Base-by-base conservation (phyloP, 495 filamentous ascomycete species). In the Monascus purpureus region DNA sequence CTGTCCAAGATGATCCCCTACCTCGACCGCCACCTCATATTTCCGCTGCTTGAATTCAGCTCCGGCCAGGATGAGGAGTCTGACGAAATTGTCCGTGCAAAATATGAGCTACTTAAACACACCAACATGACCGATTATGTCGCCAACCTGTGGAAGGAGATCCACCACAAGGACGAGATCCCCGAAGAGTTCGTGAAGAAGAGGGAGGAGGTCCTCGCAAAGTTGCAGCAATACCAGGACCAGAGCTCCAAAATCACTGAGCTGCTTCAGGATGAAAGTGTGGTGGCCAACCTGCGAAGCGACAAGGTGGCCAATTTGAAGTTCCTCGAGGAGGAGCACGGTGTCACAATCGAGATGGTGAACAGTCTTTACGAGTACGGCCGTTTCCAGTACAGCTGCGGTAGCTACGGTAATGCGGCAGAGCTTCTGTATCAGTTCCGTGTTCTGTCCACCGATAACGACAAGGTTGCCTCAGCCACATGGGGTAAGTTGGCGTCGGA, bases 51-150 rank as follows among this genome's bases (percentile, higher is more conserved):
- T 48, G 81, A 93, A 63, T 92, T 90, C 66, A 72, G 73, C 45
- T 57, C 53, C 39, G 58, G 54, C 33, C 57, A 46, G 40, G 72
- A 75, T 55, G 70, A 70, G 45, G 66, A 70, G 35, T 61, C 77
- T 20, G 62, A 68, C 32, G 77, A 84, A 46, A 77, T 87, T 43
- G 74, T 71, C 17, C 73, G 78, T 49, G 74, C 82, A 47, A 93
- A 93, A 53, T 94, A 84, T 53, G 75, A 85, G 55, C 72, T 97
- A 17, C 73, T 95, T 35, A 88, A 93, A 68, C 73, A 80, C 53
- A 93, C 90, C 35, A 92, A 96, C 66, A 97, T 97, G 90, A 84
- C 75, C 44, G 90, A 96, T 57, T 97, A 92, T 53, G 82, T 95
- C 25, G 83, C 84, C 41, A 76, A 76, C 40, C 64, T 97, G 46